Conservation (phyloP, 2,329 filamentous ascomycete species). For the Endoconidiophora laricicola region DNA sequence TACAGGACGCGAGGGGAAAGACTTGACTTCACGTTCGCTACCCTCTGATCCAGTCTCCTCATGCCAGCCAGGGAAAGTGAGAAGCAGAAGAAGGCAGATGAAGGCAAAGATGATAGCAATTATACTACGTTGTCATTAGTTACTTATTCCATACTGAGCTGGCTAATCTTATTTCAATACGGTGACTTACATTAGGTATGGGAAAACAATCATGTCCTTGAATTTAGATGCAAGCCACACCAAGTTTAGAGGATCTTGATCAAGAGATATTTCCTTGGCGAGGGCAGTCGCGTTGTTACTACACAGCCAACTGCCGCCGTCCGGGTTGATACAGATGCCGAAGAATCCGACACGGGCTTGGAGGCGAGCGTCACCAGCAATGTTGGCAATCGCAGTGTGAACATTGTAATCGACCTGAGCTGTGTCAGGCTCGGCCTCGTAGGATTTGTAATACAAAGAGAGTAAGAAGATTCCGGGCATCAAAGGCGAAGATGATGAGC, state of each 20-base stretch:
- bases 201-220: slow-evolving; percentile 97
- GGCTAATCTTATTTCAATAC: background rate
- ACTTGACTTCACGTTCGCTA: slow-evolving; percentile 79
- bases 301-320: slow-evolving; percentile 83
- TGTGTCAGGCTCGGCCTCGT: slow-evolving; percentile 65
- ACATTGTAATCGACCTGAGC: slow-evolving; percentile 84
- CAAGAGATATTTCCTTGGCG: slow-evolving; percentile 72
- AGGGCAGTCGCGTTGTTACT: slow-evolving; percentile 92
- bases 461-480: slow-evolving; percentile 96
- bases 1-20: slow-evolving; percentile 81
- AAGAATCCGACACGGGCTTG: slow-evolving; percentile 95
- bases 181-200: slow-evolving; percentile 67
- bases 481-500: slow-evolving; percentile 86
- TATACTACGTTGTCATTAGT: slow-evolving; percentile 42
- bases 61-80: slow-evolving; percentile 95
- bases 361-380: slow-evolving; percentile 67
- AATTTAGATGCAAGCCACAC: slow-evolving; percentile 96
- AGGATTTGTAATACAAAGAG: slow-evolving; percentile 88
- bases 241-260: slow-evolving; percentile 90
- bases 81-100: slow-evolving; percentile 83
- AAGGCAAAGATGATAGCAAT: slow-evolving; percentile 96
- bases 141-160: background rate
- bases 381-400: slow-evolving; percentile 70
- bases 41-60: slow-evolving; percentile 58
- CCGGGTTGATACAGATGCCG: slow-evolving; percentile 86